Evolutionary conservation across 1,139 yeast species (phyloP).

Genomic region (Suhomyces atakaporum): DNA sequence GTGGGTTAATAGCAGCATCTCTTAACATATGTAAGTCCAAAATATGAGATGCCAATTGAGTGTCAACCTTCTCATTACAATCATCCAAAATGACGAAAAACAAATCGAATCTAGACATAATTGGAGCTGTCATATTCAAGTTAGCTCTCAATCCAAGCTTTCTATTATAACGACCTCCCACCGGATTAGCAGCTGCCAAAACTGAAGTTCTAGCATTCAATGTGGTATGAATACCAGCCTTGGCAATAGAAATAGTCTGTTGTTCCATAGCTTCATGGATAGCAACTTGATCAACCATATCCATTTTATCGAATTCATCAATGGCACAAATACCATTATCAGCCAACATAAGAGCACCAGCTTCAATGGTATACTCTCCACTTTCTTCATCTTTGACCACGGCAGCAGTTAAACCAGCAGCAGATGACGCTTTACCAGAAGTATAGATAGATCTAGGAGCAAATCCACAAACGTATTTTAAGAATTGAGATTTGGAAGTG

Average conservation of each 20-base stretch:
- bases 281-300: conserved; percentile 92
- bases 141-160: conserved; percentile 83
- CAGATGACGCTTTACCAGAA: conserved; percentile 97
- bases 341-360: conserved; percentile 98
- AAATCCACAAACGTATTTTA: conserved; percentile 89
- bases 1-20: conserved; percentile 89
- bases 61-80: conserved; percentile 87
- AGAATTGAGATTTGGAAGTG: conserved; percentile 93
- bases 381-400: conserved; percentile 97
- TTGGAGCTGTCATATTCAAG: conserved; percentile 97
- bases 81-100: conserved; percentile 95
- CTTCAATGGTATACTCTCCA: conserved; percentile 96
- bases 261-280: conserved; percentile 99
- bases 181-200: conserved; percentile 96
- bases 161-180: conserved; percentile 92
- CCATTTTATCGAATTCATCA: conserved; percentile 99
- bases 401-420: conserved; percentile 98
- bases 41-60: conserved; percentile 88
- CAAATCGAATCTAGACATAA: conserved; percentile 96
- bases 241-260: conserved; percentile 96
- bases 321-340: conserved; percentile 98
- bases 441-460: conserved; percentile 96
- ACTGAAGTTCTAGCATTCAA: conserved; percentile 94
- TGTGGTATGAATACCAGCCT: conserved; percentile 98
- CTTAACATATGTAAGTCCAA: conserved; percentile 90